Evolutionary conservation across 192 early-diverging fungal species (phyloP), one percentile per base, ranked within the genome.

Genomic region (Coemansia sp.): DNA sequence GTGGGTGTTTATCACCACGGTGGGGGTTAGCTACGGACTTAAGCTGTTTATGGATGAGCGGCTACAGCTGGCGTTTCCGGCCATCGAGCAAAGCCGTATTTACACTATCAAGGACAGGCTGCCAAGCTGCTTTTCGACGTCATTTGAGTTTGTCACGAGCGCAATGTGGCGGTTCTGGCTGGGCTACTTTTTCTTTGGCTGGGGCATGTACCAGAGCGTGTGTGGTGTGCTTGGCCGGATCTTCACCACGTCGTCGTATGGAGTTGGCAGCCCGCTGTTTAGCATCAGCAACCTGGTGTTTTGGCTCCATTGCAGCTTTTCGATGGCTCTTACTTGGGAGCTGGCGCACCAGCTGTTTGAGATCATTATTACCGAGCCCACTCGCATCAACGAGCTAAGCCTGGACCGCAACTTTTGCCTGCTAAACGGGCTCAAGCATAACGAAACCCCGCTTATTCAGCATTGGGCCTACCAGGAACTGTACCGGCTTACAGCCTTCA

Each of bases 401-500:
- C 54, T 55, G 15, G 75, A 78, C 55, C 60, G 57, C 32, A 78
- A 71, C 38, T 23, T 51, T 42, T 78, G 75, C 18, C 21, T 78
- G 44, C 37, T 72, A 10, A 72, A 57, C 31, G 75, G 75, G 11
- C 64, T 78, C 15, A 63, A 56, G 40, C 51, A 61, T 37, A 36
- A 18, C 3, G 37, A 56, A 11, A 60, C 31, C 39, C 56, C 41
- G 50, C 46, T 71, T 36, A 37, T 78, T 23, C 68, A 72, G 55
- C 65, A 71, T 23, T n/a, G 71, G 53, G 75, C 75, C 0, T 78
- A 63, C 38, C 75, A 72, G 53, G 75, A 78, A 62, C 48, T 78
- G 32, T 78, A 78, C 32, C 60, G 69, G 0, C 38, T 78, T 39
- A 16, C 58, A 2, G 56, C 52, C 36, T 78, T 68, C 16, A 49